Evolutionary conservation across 441 rosid genomes (phyloP), one percentile per base, ranked within the genome.

Genomic region (Brassica balearica): DNA sequence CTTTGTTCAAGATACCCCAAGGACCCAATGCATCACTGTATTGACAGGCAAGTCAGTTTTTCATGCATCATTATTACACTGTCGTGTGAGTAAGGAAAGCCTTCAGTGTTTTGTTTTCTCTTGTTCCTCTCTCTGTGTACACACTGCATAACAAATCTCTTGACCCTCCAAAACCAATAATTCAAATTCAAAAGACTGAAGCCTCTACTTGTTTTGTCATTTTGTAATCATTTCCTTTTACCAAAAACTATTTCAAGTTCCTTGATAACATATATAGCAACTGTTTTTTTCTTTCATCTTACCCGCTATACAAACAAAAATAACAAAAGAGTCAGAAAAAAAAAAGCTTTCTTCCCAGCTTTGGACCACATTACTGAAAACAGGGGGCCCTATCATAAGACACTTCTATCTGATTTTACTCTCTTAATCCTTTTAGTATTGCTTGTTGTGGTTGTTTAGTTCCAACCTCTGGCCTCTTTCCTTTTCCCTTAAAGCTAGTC

Each of bases 391-490:
- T 34, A 6, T 6, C 38, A 6, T 55, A 74, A 59, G 53, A 34
- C 34, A 10, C 11, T 20, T 20, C 22, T 53, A 73, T 65, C 48
- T 62, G 62, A 64, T 46, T 48, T 68, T 48, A 32, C 58, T 11
- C 23, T 29, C 22, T 63, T n/a, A 55, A 73, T 69, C 71, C 19
- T 12, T 43, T 80, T 61, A 64, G 73, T 75, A 71, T 5, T 71
- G 66, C 74, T 67, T 71, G 12, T 61, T 76, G 29, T 80, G 72
- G 73, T 48, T 25, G 27, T 25, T 75, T 36, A 71, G 66, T 34
- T 59, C 77, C 68, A 75, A 73, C 19, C 82, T 84, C 75, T 91
- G 79, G 69, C 86, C 85, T 72, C 84, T 86, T 11, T 81, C 86
- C 79, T 82, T 82, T 73, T 82, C 90, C 82, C 84, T 46, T 66